Base-by-base conservation (phyloP, 1,284 basidiomycete genomes). In the Ceratobasidium sp. region DNA sequence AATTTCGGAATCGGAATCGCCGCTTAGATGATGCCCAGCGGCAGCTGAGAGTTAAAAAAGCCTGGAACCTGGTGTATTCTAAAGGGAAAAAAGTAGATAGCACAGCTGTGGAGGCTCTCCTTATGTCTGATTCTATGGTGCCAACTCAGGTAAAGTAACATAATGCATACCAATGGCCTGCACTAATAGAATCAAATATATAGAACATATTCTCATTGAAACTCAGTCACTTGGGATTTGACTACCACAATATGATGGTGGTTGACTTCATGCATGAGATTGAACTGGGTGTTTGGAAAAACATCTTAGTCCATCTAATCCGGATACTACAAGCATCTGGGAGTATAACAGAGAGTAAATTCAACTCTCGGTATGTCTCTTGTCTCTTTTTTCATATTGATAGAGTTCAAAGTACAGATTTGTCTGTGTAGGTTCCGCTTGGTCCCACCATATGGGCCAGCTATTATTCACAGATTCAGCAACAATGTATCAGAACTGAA, bases 251-350 rank as follows among this genome's bases (percentile, higher is more conserved):
- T 4, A 63, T 75, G 6, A 73, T 79, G 2, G 59, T 60, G 6
- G 63, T 75, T 29, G 78, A 79, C 50, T 31, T 76, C 15, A 47
- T 79, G 44, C 71, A 75, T 50, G 76, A 79, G 51, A 48, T 77
- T 36, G 77, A 78, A 51, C 64, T 78, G 6, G 77, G 75, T 2
- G 73, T 74, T 5, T 82, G 79, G 80, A 81, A 81, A 72, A 54
- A 77, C 19, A 19, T 81, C 19, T 76, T 82, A 48, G 77, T 75
- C 1, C 80, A 82, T 65, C 64, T 82, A 2, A 67, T 82, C 31
- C 79, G 79, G 0, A 77, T 82, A 6, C 75, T 81, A 4, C 50
- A 80, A 60, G 54, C 77, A 22, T 5, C 60, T 8, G 76, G 66
- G 15, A 33, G 27, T n/a, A 60, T 48, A 7, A 27, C 36, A 5